A percentile compares a stretch with the other conserved stretches of the same genome.
These are phyloP conservation scores for Tetrapisispora taiwanensis DNA, from an alignment of 805 yeast species.

Conservation along the genomic window DNA sequence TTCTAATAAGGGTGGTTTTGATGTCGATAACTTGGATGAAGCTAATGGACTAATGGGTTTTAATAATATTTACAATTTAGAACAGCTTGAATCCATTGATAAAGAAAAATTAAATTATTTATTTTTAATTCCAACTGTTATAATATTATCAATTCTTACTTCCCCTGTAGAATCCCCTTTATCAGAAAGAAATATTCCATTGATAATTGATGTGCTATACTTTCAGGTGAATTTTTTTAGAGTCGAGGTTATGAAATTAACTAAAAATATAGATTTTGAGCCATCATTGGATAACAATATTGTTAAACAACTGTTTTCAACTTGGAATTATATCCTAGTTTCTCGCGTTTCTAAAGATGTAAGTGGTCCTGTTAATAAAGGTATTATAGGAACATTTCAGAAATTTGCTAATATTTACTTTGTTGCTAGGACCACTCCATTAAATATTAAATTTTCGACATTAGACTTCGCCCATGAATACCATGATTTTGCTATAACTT, in stretches of 20 bases:
- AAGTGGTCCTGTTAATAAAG: background rate
- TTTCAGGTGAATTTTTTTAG: conserved; percentile 1
- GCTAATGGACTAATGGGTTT: background rate
- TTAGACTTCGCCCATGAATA: background rate
- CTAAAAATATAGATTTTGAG: background rate
- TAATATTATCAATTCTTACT: background rate
- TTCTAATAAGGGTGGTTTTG: background rate
- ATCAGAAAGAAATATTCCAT: background rate
- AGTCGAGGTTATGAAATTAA: background rate
- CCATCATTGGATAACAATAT: background rate
- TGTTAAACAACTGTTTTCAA: background rate
- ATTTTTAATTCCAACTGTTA: conserved; percentile 1
- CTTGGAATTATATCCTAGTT: conserved; percentile 1
- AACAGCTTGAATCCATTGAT: background rate
- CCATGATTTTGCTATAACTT: background rate
- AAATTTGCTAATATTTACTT: background rate
- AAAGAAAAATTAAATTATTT: background rate
- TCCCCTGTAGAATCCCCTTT: background rate
- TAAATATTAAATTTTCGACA: background rate
- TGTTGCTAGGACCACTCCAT: background rate
- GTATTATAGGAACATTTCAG: background rate
- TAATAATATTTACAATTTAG: background rate
- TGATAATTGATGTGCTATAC: background rate
- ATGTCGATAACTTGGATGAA: background rate
- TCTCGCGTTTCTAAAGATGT: background rate